Evolutionary conservation across 176 grass and related monocot genomes (phyloP).

Genomic region (Elymus sibiricus): DNA sequence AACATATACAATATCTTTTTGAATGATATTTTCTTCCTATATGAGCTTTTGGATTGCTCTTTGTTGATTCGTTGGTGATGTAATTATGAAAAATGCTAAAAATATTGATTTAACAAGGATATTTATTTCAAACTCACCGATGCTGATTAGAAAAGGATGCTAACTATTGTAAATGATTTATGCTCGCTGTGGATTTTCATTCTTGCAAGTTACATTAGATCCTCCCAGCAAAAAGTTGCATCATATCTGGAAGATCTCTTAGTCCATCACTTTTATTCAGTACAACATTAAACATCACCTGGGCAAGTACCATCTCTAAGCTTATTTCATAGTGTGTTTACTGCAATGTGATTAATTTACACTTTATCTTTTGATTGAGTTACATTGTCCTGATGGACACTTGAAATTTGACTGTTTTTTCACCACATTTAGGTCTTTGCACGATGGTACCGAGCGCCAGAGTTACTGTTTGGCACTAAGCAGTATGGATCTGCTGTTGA

Average conservation of each 20-base stretch:
- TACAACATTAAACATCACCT: not conserved
- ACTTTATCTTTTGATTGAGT: conserved; percentile 5
- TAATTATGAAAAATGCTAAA: not conserved
- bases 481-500: conserved; percentile 97
- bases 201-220: not conserved
- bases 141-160: conserved; percentile 1
- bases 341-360: not conserved
- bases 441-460: conserved; percentile 97
- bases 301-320: conserved; percentile 1
- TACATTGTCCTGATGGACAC: not conserved
- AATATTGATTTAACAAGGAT: not conserved
- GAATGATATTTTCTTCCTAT: not conserved
- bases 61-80: not conserved
- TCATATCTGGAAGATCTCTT: conserved; percentile 15
- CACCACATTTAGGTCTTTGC: conserved; percentile 81
- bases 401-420: conserved; percentile 6
- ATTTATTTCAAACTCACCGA: not conserved
- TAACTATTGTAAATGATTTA: conserved; percentile 7
- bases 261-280: conserved; percentile 1
- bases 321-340: conserved; percentile 10
- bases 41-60: conserved; percentile 9
- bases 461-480: conserved; percentile 92
- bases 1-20: conserved; percentile 14
- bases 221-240: not conserved
- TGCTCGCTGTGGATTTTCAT: not conserved